These are phyloP conservation scores for Neurospora sp. DNA, from an alignment of 495 filamentous ascomycete species.

Conservation along the genomic window DNA sequence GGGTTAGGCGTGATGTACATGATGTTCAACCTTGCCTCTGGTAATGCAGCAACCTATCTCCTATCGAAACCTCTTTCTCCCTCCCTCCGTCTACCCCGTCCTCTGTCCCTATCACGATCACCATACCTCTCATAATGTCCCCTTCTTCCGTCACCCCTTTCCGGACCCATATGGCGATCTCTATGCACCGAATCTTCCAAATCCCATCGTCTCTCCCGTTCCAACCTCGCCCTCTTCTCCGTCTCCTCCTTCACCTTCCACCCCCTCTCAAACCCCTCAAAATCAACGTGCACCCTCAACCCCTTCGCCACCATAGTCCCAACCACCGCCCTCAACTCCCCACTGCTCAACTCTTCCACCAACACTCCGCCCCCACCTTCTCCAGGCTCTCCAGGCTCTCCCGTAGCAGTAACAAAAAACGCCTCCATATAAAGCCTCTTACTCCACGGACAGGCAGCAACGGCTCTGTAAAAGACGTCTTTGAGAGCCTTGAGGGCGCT, in stretches of 20 bases:
- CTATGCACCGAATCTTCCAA: neutral
- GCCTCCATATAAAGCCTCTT: conserved; percentile 59
- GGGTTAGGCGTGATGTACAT: neutral
- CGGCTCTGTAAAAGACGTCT: conserved; percentile 55
- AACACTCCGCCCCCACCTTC: neutral
- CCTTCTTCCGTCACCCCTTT: neutral
- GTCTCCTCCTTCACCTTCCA: conserved; percentile 11
- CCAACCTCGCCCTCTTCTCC: neutral
- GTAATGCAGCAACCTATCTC: neutral
- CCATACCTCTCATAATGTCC: neutral
- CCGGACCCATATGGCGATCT: neutral
- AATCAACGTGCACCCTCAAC: conserved; percentile 32
- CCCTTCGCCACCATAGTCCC: conserved; percentile 28
- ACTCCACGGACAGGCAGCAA: conserved; percentile 64
- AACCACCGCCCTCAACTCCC: conserved; percentile 47
- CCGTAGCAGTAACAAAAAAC: conserved; percentile 24
- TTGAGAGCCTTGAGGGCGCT: conserved; percentile 6
- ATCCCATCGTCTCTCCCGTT: neutral
- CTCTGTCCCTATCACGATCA: neutral
- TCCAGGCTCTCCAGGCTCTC: neutral
- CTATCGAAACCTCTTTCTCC: neutral
- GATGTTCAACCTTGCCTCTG: no score
- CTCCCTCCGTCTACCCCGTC: neutral
- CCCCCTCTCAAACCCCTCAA: conserved; percentile 27
- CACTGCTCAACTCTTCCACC: conserved; percentile 16